Evolutionary conservation across 2,329 filamentous ascomycete species (phyloP).

Genomic region (Trichoderma semiorbis): DNA sequence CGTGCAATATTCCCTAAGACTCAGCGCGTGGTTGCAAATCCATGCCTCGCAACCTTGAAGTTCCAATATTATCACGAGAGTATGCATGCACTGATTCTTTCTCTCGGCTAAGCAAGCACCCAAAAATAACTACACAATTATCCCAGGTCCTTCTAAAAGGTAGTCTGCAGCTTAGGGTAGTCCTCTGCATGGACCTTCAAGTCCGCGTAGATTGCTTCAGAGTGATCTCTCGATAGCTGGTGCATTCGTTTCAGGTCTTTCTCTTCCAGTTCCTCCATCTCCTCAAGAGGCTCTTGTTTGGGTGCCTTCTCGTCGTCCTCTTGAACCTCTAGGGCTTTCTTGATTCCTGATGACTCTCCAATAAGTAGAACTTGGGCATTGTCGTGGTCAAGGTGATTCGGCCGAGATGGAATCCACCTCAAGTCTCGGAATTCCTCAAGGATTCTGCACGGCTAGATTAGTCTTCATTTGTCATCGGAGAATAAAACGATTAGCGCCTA

Average conservation of each 20-base stretch:
- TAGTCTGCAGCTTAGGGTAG: constrained; percentile 29
- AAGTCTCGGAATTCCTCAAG: constrained; percentile 67
- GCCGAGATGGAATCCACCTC: constrained; percentile 71
- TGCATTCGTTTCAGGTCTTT: constrained; percentile 68
- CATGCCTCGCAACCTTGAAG: background rate
- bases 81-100: background rate
- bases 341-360: constrained; percentile 60
- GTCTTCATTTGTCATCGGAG: background rate
- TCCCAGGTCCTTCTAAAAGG: constrained; percentile 19
- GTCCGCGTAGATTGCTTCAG: constrained; percentile 25
- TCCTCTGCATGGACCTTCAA: constrained; percentile 14
- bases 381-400: constrained; percentile 69
- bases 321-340: constrained; percentile 54
- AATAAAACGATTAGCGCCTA: constrained; percentile 36
- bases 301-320: constrained; percentile 55
- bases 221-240: constrained; percentile 44
- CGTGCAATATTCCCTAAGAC: background rate
- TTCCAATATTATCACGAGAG: background rate
- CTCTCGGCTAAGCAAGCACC: background rate
- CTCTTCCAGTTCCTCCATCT: constrained; percentile 70
- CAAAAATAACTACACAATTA: background rate
- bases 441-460: constrained; percentile 44
- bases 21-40: background rate
- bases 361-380: constrained; percentile 78
- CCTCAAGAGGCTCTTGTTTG: constrained; percentile 64